Evolutionary conservation across 768 basidiomycete species (phyloP).

Genomic region (Boletus rubroflammeus): DNA sequence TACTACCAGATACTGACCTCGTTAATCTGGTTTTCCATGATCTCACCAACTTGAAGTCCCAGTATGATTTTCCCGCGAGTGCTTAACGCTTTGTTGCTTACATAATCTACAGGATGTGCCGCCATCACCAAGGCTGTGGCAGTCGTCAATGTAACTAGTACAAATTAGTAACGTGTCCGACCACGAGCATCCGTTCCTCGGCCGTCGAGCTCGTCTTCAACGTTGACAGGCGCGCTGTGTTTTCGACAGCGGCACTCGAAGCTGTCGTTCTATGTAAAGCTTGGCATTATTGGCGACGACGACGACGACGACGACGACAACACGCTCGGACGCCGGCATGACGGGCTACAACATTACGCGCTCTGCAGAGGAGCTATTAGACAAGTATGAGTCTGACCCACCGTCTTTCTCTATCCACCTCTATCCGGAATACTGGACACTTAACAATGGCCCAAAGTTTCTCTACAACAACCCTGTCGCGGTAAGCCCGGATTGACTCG

Average conservation of each 20-base stretch:
- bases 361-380: constrained; percentile 55
- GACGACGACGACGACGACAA: constrained; percentile 11
- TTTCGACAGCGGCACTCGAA: neutral
- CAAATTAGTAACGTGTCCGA: constrained; percentile 22
- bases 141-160: neutral
- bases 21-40: constrained; percentile 37
- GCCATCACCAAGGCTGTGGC: neutral
- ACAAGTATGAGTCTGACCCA: constrained; percentile 49
- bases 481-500: constrained; percentile 28
- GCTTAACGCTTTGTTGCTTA: constrained; percentile 15
- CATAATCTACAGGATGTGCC: constrained; percentile 13
- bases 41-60: neutral
- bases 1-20: constrained; percentile 38
- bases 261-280: neutral
- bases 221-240: neutral
- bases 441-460: constrained; percentile 80
- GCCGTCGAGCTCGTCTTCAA: neutral
- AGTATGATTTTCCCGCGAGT: constrained; percentile 19
- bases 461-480: constrained; percentile 77
- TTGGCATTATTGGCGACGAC: constrained; percentile 4
- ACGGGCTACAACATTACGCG: constrained; percentile 73
- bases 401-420: constrained; percentile 80
- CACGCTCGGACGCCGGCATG: constrained; percentile 39
- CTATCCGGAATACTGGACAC: constrained; percentile 75
- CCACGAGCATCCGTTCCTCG: constrained; percentile 1